Conservation (phyloP, 1,139 yeast species). For the Diutina rugosa region DNA sequence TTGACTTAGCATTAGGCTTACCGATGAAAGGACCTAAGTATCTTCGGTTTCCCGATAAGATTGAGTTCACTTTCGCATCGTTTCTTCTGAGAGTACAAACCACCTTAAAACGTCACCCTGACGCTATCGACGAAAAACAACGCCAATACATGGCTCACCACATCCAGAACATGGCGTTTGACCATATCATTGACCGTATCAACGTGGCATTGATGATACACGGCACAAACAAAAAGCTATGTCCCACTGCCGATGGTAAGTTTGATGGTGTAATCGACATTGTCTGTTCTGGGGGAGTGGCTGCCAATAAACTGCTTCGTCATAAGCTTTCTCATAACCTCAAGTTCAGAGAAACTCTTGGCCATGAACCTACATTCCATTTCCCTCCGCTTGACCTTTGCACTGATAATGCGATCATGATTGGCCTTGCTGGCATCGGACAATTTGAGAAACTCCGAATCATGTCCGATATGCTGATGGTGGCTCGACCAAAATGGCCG, state of each 20-base stretch:
- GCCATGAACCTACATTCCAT: slow-evolving; percentile 17
- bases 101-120: not conserved
- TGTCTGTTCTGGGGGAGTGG: slow-evolving; percentile 92
- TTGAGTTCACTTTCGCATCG: slow-evolving; percentile 67
- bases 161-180: slow-evolving; percentile 54
- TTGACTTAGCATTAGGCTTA: slow-evolving; percentile 13
- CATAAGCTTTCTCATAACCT: slow-evolving; percentile 23
- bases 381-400: slow-evolving; percentile 69
- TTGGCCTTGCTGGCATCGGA: slow-evolving; percentile 94
- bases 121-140: slow-evolving; percentile 11
- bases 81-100: slow-evolving; percentile 22
- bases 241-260: slow-evolving; percentile 16
- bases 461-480: slow-evolving; percentile 36
- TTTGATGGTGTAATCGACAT: slow-evolving; percentile 37
- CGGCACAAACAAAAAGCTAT: slow-evolving; percentile 8
- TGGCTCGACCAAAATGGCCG: slow-evolving; percentile 72
- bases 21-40: slow-evolving; percentile 13
- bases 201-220: slow-evolving; percentile 35
- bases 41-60: slow-evolving; percentile 13
- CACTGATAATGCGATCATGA: slow-evolving; percentile 94
- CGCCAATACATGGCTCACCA: slow-evolving; percentile 40
- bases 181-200: slow-evolving; percentile 57
- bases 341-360: slow-evolving; percentile 3
- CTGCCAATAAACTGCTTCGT: slow-evolving; percentile 57
- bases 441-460: slow-evolving; percentile 43